A percentile compares a stretch with the other conserved stretches of the same genome.
Evolutionary conservation across 1,139 yeast genomes (phyloP).

Genomic region (Saccharomyces hybrid): DNA sequence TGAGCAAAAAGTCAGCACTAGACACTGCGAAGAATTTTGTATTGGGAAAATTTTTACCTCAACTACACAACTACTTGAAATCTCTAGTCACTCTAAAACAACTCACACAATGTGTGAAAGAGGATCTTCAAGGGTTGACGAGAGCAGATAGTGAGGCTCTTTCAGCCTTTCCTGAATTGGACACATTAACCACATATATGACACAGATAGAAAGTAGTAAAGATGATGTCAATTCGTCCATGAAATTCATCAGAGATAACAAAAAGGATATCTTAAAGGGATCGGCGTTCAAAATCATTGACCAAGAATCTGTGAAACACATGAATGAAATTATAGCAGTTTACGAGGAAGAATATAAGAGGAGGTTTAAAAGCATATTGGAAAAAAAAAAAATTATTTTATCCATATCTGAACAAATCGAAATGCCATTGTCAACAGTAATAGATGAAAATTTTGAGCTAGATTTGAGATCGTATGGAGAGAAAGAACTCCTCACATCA

Average conservation of each 20-base stretch:
- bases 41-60: slow-evolving; percentile 28
- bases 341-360: slow-evolving; percentile 17
- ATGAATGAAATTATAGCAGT: slow-evolving; percentile 10
- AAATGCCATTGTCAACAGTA: background rate
- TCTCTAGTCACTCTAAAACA: slow-evolving; percentile 19
- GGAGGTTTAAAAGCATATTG: slow-evolving; percentile 5
- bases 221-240: slow-evolving; percentile 14
- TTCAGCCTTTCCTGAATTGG: background rate
- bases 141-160: background rate
- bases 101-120: slow-evolving; percentile 7
- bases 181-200: background rate
- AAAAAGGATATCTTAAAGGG: slow-evolving; percentile 20
- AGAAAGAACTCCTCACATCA: background rate
- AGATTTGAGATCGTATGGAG: background rate
- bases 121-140: slow-evolving; percentile 2
- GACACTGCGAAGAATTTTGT: slow-evolving; percentile 29
- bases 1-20: slow-evolving; percentile 30
- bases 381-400: background rate
- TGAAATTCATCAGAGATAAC: slow-evolving; percentile 21
- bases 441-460: background rate
- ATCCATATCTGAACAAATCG: background rate
- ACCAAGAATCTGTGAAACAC: slow-evolving; percentile 15
- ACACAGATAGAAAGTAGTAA: slow-evolving; percentile 5
- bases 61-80: slow-evolving; percentile 22
- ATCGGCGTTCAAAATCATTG: slow-evolving; percentile 22